These are phyloP conservation scores for Epichloe hybrida DNA, from an alignment of 2,329 filamentous ascomycete genomes.

Conservation along the genomic window DNA sequence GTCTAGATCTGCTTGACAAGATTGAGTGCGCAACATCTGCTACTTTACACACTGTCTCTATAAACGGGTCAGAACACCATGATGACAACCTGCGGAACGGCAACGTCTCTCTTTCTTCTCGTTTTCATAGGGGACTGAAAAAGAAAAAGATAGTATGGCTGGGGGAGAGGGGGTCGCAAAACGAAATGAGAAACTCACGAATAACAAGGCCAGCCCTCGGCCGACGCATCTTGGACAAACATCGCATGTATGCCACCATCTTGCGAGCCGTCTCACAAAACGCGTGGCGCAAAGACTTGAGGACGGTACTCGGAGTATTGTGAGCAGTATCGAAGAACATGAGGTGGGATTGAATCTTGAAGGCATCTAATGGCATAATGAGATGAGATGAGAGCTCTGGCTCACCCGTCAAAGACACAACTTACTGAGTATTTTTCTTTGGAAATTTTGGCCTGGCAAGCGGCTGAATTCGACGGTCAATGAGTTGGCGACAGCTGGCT, in stretches of 20 bases:
- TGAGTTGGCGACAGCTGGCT: slow-evolving; percentile 43
- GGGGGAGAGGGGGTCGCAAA: background rate
- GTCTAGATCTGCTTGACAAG: slow-evolving; percentile 41
- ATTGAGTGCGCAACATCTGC: slow-evolving; percentile 50
- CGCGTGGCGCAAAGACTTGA: slow-evolving; percentile 60
- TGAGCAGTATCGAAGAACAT: slow-evolving; percentile 74
- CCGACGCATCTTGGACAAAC: slow-evolving; percentile 41
- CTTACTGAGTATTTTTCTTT: slow-evolving; percentile 62
- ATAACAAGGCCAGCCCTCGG: slow-evolving; percentile 48
- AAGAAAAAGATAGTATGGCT: too few species aligned
- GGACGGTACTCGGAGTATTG: slow-evolving; percentile 56
- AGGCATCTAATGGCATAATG: slow-evolving; percentile 32
- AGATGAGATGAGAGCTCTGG: too few species aligned
- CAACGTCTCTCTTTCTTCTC: too few species aligned
- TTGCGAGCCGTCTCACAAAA: slow-evolving; percentile 71
- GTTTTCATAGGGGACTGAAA: background rate
- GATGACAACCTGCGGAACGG: too few species aligned
- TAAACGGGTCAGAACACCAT: background rate
- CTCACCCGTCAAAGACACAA: background rate
- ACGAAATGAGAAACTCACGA: slow-evolving; percentile 32
- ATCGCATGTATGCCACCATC: slow-evolving; percentile 47
- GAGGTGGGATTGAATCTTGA: slow-evolving; percentile 73
- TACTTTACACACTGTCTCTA: slow-evolving; percentile 52
- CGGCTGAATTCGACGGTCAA: slow-evolving; percentile 68
- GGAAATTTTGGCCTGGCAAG: slow-evolving; percentile 62